Percentiles rank a stretch among this genome's conserved stretches.
Evolutionary conservation across 371 early-diverging fungal genomes (phyloP).

Genomic region (Dichotomocladium elegans): DNA sequence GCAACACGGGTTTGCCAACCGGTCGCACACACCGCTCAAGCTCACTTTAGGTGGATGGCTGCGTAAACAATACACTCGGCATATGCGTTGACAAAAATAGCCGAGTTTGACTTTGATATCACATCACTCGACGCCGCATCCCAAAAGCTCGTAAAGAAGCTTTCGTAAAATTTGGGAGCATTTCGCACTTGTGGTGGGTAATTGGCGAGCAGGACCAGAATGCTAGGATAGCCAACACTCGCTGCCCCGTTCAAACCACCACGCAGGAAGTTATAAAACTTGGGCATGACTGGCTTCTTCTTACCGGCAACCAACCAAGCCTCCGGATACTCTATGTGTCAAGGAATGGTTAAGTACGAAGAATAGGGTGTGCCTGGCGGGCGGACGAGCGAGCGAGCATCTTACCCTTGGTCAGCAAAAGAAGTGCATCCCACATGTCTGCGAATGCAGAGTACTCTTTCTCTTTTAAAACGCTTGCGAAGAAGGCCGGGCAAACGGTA

Average conservation of each 20-base stretch:
- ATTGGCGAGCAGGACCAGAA: conserved; percentile 62
- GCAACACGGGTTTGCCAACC: too few relatives aligned
- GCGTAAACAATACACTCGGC: conserved; percentile 57
- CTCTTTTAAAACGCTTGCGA: conserved; percentile 50
- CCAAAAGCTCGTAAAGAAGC: conserved; percentile 71
- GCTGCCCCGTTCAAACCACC: conserved; percentile 64
- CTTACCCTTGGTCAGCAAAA: conserved; percentile 65
- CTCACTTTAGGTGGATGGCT: conserved; percentile 44
- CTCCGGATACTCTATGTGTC: conserved; percentile 53
- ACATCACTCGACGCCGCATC: conserved; percentile 47
- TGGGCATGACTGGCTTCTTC: conserved; percentile 64
- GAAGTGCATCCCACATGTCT: conserved; percentile 61
- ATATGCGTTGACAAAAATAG: conserved; percentile 59
- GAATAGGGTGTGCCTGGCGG: neutral
- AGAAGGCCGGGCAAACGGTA: conserved; percentile 48
- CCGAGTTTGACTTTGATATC: conserved; percentile 51
- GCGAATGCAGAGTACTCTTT: conserved; percentile 50
- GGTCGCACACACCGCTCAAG: too few relatives aligned
- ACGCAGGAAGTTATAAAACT: conserved; percentile 63
- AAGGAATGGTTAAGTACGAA: conserved; percentile 7
- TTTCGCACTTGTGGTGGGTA: conserved; percentile 31
- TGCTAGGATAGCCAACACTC: conserved; percentile 62
- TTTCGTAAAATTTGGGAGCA: conserved; percentile 41
- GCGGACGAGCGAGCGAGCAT: conserved; percentile 1
- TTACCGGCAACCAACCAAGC: conserved; percentile 61